Base-by-base conservation (phyloP, 2,329 filamentous ascomycete genomes). In the Hymenoscyphus albidus region DNA sequence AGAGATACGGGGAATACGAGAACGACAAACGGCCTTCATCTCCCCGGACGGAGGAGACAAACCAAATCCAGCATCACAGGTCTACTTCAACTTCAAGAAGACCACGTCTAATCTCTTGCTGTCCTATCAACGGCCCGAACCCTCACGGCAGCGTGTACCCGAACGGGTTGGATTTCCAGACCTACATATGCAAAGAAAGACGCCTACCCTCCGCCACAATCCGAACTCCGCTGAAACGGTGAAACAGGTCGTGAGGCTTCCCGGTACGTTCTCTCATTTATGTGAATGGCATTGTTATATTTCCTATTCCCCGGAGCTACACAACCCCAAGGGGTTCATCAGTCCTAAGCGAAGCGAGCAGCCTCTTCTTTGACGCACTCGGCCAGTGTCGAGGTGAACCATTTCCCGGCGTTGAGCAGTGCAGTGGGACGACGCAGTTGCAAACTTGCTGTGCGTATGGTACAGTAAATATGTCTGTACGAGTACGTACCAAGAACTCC, bases 181-280 rank as follows among this genome's bases (percentile, higher is more conserved):
- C 67, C 59, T 69, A 69, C 67, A 68, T 68, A 71, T 73, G 73
- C 71, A 74, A 66, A 70, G 64, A 64, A 71, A 69, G 64, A 70
- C 69, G 27, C 44, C 31, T 38, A 55, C 54, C 7, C 65, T 55
- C 64, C 70, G 70, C 70, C 70, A 69, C 68, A 62, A 63, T 62
- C 67, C 70, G 67, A 67, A 62, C 63, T 66, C 58, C 59, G 38
- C 68, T 32, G 58, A 40, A 40, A 60, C 22, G 18, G 62, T 62
- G 58, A 70, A 69, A 66, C 66, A 65, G 64, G 64, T 51, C 22
- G 44, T 51, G 44, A 51, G 44, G 44, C 63, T 57, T 59, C 65
- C 67, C 64, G 69, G 72, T 73, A 73, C 67, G 72, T 72, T 70
- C 40, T 65, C 68, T 69, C 70, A 71, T 73, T 61, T 72, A 71